Base-by-base conservation (phyloP, 2,329 filamentous ascomycete genomes). In the Juglanconis oblonga region DNA sequence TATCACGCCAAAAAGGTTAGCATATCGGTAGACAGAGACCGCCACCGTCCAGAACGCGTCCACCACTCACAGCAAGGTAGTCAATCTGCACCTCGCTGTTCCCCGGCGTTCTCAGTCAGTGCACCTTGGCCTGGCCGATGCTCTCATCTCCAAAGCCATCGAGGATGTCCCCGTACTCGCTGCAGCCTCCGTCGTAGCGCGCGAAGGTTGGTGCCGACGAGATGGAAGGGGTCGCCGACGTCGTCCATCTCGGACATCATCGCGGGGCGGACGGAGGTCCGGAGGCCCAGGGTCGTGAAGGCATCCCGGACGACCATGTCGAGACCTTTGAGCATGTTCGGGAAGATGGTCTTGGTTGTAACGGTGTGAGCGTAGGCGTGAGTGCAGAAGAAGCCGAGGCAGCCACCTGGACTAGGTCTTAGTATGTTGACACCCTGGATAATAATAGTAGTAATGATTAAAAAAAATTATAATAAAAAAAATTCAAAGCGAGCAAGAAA, bases 331-430 rank as follows among this genome's bases (percentile, higher is more conserved):
- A 83, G 68, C 0, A 68, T 67, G 3, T 66, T 67, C 0, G 76
- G 76, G 1, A 79, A 66, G 4, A 62, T 29, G 1, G 68, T 66
- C 0, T 51, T 24, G 1, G 1, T 24, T 24, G 17, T 24, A 24
- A 71, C 70, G 1, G 72, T 70, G 55, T 83, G 78, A 0, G 79
- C 71, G 63, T 84, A 84, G 0, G 73, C 71, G 56, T 84, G 79
- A 3, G 73, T 72, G 60, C 78, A 82, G 54, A 68, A 74, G 35
- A 80, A 73, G 0, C 79, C 81, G 0, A 83, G 58, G 2, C 65
- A 64, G 0, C 79, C 76, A 4, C 79, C 79, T 55, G n/a, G 58
- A 24, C 17, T 24, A 24, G 17, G 17, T 24, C 17, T 24, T 24
- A 24, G 17, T 24, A 24, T 24, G 17, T 24, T 24, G 17, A 24